A percentile compares a stretch with the other conserved stretches of the same genome.
Evolutionary conservation across 768 basidiomycete genomes (phyloP).

Genomic region (Boletus barrowsii): DNA sequence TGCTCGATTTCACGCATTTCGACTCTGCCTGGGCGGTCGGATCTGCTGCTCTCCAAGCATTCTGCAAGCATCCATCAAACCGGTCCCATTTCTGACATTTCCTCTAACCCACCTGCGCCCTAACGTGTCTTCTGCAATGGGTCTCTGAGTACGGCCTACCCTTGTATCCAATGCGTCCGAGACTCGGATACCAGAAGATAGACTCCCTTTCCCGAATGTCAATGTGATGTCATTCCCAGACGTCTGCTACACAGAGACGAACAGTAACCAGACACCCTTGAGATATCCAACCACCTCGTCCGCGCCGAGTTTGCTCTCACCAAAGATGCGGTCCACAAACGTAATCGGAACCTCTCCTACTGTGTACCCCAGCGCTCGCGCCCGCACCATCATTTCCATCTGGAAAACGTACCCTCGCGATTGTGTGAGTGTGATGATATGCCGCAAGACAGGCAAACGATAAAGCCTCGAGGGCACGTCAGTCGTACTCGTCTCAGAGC

Average conservation of each 20-base stretch:
- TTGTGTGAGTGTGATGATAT: conserved; percentile 80
- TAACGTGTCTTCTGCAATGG: too few relatives aligned
- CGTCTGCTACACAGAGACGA: conserved; percentile 45
- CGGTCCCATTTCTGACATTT: too few relatives aligned
- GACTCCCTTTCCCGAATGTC: too few relatives aligned
- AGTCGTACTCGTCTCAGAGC: background rate
- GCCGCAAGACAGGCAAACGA: conserved; percentile 66
- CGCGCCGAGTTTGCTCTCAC: conserved; percentile 88
- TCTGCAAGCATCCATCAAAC: too few relatives aligned
- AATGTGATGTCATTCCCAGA: too few relatives aligned
- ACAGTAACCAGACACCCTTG: conserved; percentile 81
- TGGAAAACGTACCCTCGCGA: conserved; percentile 95
- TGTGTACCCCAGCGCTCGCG: conserved; percentile 75
- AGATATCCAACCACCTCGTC: conserved; percentile 85
- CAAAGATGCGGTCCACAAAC: conserved; percentile 91
- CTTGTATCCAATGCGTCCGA: too few relatives aligned
- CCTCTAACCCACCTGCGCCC: too few relatives aligned
- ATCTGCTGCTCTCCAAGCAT: too few relatives aligned
- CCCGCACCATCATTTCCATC: conserved; percentile 98
- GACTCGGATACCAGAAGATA: too few relatives aligned
- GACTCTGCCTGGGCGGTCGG: too few relatives aligned
- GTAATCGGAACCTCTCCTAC: conserved; percentile 93
- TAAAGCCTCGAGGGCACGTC: conserved; percentile 54
- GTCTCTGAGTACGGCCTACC: too few relatives aligned
- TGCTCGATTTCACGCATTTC: too few relatives aligned